A percentile compares a stretch with the other conserved stretches of the same genome.
phyloP scores from a whole-genome alignment of 495 filamentous ascomycete species.

The Hypoxylon lenormandii region DNA sequence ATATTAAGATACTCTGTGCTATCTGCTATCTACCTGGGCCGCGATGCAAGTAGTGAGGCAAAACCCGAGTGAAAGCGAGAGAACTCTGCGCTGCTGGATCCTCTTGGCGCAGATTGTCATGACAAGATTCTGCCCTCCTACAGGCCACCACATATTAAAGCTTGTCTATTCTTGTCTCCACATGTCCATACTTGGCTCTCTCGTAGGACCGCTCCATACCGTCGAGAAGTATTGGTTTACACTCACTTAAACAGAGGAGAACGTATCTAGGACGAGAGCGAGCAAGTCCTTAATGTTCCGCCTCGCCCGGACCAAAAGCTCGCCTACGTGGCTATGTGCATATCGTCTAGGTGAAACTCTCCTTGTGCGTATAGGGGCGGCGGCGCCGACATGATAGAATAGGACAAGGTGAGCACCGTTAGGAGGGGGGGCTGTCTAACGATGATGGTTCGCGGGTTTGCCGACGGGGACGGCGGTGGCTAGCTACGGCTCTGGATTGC shows the following conservation, averaged over 20 bases:
- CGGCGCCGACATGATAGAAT: slow-evolving; percentile 2
- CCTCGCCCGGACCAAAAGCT: slow-evolving; percentile 9
- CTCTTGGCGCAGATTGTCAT: slow-evolving; percentile 47
- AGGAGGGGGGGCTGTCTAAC: neutral
- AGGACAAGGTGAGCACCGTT: slow-evolving; percentile 6
- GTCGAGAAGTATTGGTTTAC: slow-evolving; percentile 25
- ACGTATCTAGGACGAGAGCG: neutral
- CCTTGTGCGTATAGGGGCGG: slow-evolving; percentile 25
- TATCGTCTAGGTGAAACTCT: slow-evolving; percentile 16
- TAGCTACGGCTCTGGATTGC: slow-evolving; percentile 40
- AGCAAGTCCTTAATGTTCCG: slow-evolving; percentile 2
- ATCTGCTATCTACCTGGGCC: no score
- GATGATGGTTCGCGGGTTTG: slow-evolving; percentile 9
- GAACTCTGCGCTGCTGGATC: slow-evolving; percentile 24
- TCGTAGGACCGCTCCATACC: slow-evolving; percentile 28
- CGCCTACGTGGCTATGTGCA: slow-evolving; percentile 31
- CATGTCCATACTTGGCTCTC: slow-evolving; percentile 30
- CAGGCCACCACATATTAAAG: slow-evolving; percentile 43
- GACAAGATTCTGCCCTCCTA: slow-evolving; percentile 25
- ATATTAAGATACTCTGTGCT: slow-evolving; percentile 37
- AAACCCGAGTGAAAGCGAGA: slow-evolving; percentile 50
- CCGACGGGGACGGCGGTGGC: slow-evolving; percentile 16
- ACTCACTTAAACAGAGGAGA: slow-evolving; percentile 21
- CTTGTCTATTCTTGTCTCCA: slow-evolving; percentile 46
- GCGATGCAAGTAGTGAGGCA: slow-evolving; percentile 47